Evolutionary conservation across 1,139 yeast genomes (phyloP).

Genomic region (Protomyces inouyei): DNA sequence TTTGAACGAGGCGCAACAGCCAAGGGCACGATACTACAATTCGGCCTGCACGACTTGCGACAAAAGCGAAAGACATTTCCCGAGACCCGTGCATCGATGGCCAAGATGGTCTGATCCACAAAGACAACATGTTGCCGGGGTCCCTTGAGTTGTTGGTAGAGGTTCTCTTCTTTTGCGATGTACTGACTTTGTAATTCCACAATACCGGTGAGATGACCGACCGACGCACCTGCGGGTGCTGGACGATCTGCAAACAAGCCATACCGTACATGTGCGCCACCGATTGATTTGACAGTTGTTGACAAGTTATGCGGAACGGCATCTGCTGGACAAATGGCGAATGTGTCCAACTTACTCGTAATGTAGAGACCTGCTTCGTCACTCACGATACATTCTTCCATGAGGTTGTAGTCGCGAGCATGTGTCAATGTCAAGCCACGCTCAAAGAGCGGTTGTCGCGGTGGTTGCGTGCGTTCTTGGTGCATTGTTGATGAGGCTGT

Average conservation of each 20-base stretch:
- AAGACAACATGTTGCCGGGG: conserved; percentile 73
- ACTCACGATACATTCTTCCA: conserved; percentile 5
- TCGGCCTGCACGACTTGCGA: conserved; percentile 69
- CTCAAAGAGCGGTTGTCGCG: not conserved
- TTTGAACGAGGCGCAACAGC: not conserved
- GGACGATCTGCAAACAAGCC: conserved; percentile 47
- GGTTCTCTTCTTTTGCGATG: conserved; percentile 61
- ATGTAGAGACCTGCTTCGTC: conserved; percentile 6
- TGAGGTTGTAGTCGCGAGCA: conserved; percentile 3
- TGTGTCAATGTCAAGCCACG: not conserved
- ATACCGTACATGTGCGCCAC: not conserved
- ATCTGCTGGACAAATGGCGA: conserved; percentile 6
- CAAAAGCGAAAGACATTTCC: conserved; percentile 76
- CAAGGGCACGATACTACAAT: conserved; percentile 37
- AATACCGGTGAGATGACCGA: conserved; percentile 71
- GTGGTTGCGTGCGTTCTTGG: not conserved
- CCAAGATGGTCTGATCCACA: conserved; percentile 52
- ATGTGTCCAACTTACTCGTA: not conserved
- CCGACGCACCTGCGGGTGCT: conserved; percentile 50
- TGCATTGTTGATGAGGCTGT: not conserved
- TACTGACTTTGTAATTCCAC: conserved; percentile 61
- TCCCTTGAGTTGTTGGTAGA: conserved; percentile 74
- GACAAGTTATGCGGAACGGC: not conserved
- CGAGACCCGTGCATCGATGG: conserved; percentile 69
- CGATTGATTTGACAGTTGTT: not conserved